These are phyloP conservation scores for Chlamydomonas incerta DNA, from an alignment of 139 green algal genomes.

Conservation along the genomic window DNA sequence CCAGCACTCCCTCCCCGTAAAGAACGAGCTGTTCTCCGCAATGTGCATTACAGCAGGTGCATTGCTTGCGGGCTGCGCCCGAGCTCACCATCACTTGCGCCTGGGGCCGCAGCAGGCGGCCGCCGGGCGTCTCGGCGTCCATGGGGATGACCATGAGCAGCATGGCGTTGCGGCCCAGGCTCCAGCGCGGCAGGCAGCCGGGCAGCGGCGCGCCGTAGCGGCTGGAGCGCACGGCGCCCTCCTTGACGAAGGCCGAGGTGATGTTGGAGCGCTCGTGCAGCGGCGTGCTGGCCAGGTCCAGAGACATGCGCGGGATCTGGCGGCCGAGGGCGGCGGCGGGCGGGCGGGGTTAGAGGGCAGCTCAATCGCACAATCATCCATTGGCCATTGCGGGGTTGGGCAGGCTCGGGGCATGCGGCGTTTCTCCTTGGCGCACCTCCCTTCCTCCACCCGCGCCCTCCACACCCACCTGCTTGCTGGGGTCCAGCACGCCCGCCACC, in stretches of 20 bases:
- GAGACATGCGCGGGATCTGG: conserved; percentile 24
- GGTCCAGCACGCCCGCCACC: neutral
- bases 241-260: conserved; percentile 22
- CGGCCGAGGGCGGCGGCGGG: too few relatives aligned
- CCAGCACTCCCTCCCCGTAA: too few relatives aligned
- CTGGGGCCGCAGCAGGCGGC: conserved; percentile 74
- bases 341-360: too few relatives aligned
- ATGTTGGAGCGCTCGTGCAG: conserved; percentile 22
- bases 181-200: conserved; percentile 54
- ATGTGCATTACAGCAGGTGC: too few relatives aligned
- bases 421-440: too few relatives aligned
- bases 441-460: too few relatives aligned
- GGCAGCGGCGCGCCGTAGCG: conserved; percentile 25
- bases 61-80: too few relatives aligned
- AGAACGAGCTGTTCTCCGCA: too few relatives aligned
- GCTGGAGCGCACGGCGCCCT: neutral
- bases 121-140: conserved; percentile 75
- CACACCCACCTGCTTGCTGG: neutral
- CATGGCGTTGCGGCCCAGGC: conserved; percentile 42
- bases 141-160: conserved; percentile 81
- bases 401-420: too few relatives aligned
- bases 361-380: too few relatives aligned
- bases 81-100: conserved; percentile 54
- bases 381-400: too few relatives aligned
- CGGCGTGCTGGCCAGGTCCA: conserved; percentile 47